phyloP scores from a whole-genome alignment of 1,284 basidiomycete species.

The Amanita bisporigera region DNA sequence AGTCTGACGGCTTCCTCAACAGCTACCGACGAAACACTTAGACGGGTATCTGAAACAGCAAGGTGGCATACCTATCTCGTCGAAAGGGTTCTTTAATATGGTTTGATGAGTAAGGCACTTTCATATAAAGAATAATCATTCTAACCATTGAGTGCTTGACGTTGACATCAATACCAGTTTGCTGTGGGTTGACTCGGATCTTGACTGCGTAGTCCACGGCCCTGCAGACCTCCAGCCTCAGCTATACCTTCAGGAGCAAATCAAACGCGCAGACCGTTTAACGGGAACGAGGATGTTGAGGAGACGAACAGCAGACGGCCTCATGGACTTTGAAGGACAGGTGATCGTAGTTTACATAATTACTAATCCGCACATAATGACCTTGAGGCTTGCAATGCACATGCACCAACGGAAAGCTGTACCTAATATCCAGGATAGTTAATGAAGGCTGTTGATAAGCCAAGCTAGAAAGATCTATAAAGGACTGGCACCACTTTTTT shows the following conservation, averaged over 20 bases:
- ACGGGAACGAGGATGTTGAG: constrained; percentile 93
- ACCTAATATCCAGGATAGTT: too few relatives aligned
- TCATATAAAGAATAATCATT: constrained; percentile 26
- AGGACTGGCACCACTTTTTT: too few relatives aligned
- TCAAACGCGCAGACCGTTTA: constrained; percentile 59
- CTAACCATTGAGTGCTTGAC: constrained; percentile 98
- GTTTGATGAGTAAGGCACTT: neutral
- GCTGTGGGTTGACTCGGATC: constrained; percentile 91
- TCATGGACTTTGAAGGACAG: constrained; percentile 45
- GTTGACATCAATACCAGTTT: constrained; percentile 92
- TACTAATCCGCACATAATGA: too few relatives aligned
- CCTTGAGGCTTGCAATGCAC: too few relatives aligned
- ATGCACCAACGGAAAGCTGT: too few relatives aligned
- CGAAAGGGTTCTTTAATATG: constrained; percentile 84
- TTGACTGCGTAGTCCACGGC: constrained; percentile 89
- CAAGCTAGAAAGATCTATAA: too few relatives aligned
- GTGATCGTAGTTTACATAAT: neutral
- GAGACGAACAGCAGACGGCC: constrained; percentile 71
- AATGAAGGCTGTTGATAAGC: too few relatives aligned
- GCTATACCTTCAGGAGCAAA: neutral
- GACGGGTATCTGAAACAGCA: neutral
- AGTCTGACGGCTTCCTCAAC: constrained; percentile 97
- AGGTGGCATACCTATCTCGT: constrained; percentile 84
- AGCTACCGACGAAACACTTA: constrained; percentile 54
- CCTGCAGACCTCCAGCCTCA: constrained; percentile 42